Base-by-base conservation (phyloP, 495 filamentous ascomycete species). In the Tuber magnatum region DNA sequence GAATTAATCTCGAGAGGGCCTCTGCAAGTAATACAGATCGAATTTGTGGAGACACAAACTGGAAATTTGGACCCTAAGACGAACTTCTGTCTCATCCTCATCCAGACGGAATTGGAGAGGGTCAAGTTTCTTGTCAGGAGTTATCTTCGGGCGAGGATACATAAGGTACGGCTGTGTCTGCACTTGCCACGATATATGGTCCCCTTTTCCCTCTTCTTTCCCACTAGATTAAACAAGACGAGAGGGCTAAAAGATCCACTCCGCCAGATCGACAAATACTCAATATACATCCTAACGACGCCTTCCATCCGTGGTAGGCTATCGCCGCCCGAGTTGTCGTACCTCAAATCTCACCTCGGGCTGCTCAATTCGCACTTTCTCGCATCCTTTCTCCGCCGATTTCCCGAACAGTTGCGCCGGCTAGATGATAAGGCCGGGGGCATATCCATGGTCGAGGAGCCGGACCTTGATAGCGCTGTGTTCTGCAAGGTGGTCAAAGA, bases 51-150 rank as follows among this genome's bases (percentile, higher is more conserved):
- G 86, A 88, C 90, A 75, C 88, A 92, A 84, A 93, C 91, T 56
- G 91, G 89, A 75, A 88, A 91, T 79, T 88, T 93, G 86, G 93
- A 95, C 80, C 91, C 93, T 18, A 94, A 90, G 80, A 89, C 92
- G 74, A 97, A 96, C 84, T 96, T 99, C 83, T 89, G 88, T 77
- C 91, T 98, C 78, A 96, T 97, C 69, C 91, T 99, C 77, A 90
- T 97, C 74, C 95, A 99, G 86, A 98, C 96, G 40, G 95, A 99
- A 86, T 89, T 98, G 71, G 92, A 97, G 83, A 87, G 95, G 56
- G 94, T 91, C 83, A 97, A 97, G 86, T 98, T 91, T 82, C 86
- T 98, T 48, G 87, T 97, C 48, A 89, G 95, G 74, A 91, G 90
- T n/a, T 91, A 93, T 76, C 86, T 98, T 65, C 88, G 95, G 70